These are phyloP conservation scores for Naganishia vishniacii DNA, from an alignment of 768 basidiomycete genomes.

Conservation along the genomic window DNA sequence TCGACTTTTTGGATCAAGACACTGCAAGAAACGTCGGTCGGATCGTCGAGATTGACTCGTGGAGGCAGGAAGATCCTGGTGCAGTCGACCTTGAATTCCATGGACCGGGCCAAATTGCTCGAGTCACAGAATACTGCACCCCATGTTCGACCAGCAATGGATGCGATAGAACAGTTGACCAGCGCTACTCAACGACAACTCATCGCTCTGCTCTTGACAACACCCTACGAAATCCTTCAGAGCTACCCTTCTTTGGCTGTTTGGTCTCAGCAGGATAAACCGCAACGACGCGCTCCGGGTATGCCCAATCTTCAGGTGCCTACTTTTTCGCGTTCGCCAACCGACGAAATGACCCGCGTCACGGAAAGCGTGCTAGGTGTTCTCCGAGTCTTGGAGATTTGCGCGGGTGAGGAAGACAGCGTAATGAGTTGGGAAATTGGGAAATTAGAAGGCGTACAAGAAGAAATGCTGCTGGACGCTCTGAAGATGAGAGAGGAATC, in stretches of 20 bases:
- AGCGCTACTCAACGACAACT: background rate
- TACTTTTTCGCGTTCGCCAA: slow-evolving; percentile 87
- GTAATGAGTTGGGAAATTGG: slow-evolving; percentile 52
- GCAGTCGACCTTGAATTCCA: slow-evolving; percentile 73
- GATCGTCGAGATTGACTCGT: slow-evolving; percentile 49
- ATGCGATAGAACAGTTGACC: slow-evolving; percentile 5
- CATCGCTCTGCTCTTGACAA: background rate
- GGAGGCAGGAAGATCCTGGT: slow-evolving; percentile 67
- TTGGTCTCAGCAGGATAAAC: slow-evolving; percentile 61
- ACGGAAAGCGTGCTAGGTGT: slow-evolving; percentile 92
- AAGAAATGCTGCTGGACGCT: slow-evolving; percentile 12
- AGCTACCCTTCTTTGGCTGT: slow-evolving; percentile 63
- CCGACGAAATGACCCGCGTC: slow-evolving; percentile 76
- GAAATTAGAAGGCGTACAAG: slow-evolving; percentile 13
- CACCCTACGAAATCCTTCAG: slow-evolving; percentile 50
- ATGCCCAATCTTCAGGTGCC: slow-evolving; percentile 61
- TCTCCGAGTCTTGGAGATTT: slow-evolving; percentile 86
- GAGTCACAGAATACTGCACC: slow-evolving; percentile 4
- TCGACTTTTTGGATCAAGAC: slow-evolving; percentile 49
- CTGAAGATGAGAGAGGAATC: background rate
- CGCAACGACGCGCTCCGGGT: slow-evolving; percentile 49
- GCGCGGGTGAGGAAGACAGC: slow-evolving; percentile 67
- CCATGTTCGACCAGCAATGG: slow-evolving; percentile 7
- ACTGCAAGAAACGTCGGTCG: background rate
- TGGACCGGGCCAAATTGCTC: slow-evolving; percentile 1